Percentiles rank a stretch among this genome's conserved stretches.
Evolutionary conservation across 495 filamentous ascomycete species (phyloP).

Genomic region (Tuber microsphaerosporum): DNA sequence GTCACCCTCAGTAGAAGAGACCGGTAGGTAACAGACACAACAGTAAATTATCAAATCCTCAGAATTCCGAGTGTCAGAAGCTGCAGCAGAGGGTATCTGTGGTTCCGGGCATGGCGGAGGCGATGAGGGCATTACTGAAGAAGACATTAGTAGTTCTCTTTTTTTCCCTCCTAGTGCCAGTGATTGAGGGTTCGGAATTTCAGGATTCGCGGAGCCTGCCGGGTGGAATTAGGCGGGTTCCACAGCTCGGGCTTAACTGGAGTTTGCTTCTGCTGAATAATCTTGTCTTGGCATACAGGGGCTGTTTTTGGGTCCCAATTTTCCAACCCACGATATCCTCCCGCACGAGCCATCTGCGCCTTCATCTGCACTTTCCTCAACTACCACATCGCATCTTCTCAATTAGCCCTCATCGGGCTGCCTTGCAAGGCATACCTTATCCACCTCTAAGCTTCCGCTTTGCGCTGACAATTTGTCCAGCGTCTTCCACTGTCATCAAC

Average conservation of each 20-base stretch:
- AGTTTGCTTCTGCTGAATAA: background rate
- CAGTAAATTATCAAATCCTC: conserved; percentile 36
- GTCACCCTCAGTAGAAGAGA: conserved; percentile 3
- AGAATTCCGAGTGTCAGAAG: conserved; percentile 8
- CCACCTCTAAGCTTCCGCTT: conserved; percentile 1
- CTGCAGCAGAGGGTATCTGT: conserved; percentile 11
- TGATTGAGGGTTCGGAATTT: background rate
- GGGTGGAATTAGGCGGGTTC: background rate
- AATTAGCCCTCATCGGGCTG: background rate
- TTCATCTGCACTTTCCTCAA: background rate
- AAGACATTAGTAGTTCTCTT: conserved; percentile 19
- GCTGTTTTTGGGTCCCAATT: background rate
- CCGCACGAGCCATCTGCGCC: background rate
- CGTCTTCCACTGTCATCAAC: conserved; percentile 13
- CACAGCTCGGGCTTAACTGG: background rate
- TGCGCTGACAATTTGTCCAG: conserved; percentile 16
- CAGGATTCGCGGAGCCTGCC: background rate
- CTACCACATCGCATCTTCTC: background rate
- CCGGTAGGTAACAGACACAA: conserved; percentile 33
- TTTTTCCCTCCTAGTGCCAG: background rate
- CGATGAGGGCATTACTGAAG: conserved; percentile 17
- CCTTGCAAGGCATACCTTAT: conserved; percentile 6
- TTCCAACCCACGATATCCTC: background rate
- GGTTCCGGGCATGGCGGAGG: conserved; percentile 9
- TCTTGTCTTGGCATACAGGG: background rate